Evolutionary conservation across 2,329 filamentous ascomycete species (phyloP).

Genomic region (Clarireedia sp.): DNA sequence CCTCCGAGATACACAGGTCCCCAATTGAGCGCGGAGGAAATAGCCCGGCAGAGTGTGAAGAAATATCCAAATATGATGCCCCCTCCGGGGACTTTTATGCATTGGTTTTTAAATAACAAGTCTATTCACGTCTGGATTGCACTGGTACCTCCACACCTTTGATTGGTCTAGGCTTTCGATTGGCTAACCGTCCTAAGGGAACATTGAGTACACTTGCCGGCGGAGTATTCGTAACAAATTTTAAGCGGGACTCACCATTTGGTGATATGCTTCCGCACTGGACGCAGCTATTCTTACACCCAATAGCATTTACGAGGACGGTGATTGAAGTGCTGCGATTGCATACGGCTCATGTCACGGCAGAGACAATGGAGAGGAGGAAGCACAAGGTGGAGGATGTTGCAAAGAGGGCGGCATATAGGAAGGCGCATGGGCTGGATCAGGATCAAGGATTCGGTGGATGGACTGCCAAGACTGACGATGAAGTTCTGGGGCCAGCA

Average conservation of each 20-base stretch:
- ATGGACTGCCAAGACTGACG: conserved; percentile 35
- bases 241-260: conserved; percentile 71
- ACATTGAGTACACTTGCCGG: conserved; percentile 48
- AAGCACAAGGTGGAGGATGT: conserved; percentile 74
- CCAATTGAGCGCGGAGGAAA: conserved; percentile 56
- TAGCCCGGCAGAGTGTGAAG: conserved; percentile 55
- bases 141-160: conserved; percentile 49
- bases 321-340: conserved; percentile 67
- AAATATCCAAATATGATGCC: conserved; percentile 88
- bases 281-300: conserved; percentile 61
- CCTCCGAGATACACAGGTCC: conserved; percentile 64
- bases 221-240: conserved; percentile 70
- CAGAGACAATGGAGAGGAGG: conserved; percentile 62
- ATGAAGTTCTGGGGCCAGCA: conserved; percentile 27
- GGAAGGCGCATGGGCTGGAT: conserved; percentile 77
- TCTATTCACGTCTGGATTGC: conserved; percentile 75
- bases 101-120: conserved; percentile 76
- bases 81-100: conserved; percentile 69
- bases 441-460: conserved; percentile 47
- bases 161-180: background rate
- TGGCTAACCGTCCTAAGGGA: conserved; percentile 12
- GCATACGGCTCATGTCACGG: conserved; percentile 64
- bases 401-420: conserved; percentile 75
- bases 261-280: conserved; percentile 67
- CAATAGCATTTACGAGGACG: conserved; percentile 56